Base-by-base conservation (phyloP, 441 rosid species). In the Adansonia madagascariensis region DNA sequence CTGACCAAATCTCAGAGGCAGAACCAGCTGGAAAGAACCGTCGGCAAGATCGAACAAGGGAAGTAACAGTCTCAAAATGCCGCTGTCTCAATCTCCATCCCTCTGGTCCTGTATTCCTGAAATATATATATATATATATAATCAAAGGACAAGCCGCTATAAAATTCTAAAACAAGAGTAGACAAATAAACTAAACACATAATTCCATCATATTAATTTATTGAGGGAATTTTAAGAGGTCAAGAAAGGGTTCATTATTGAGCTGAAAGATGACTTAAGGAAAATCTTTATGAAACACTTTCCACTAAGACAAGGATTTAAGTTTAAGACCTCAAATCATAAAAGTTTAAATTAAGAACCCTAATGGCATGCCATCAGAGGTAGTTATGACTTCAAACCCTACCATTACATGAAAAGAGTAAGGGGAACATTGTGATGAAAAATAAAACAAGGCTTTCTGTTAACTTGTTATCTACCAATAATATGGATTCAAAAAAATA, bases 11-110 rank as follows among this genome's bases (percentile, higher is more conserved):
- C 83, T 93, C 99, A 64, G 57, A 83, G 74, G 99, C 98, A 78
- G 98, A 94, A 78, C 98, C 97, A 50, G 89, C 87, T 8, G 92
- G 95, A 78, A 97, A 97, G 87, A 93, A 93, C 77, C 91, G 90
- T 82, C 97, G 87, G 86, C 93, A 91, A 24, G 95, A 97, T 80
- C 94, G 89, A 86, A 89, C 92, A 82, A 97, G 99, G 20, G 97
- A 93, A 75, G 97, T 90, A 44, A 93, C 90, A 53, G 96, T 82
- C 88, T 85, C 93, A 84, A 97, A 97, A 82, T 97, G 99, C 35
- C 97, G 85, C 75, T 97, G 99, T 85, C 98, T 89, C 89, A 97
- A 84, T 82, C 97, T 88, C 98, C 99, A 93, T 69, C 99, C 99
- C 81, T 97, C 98, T n/a, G 99, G 99, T 68, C 99, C 98, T 68